Evolutionary conservation across 1,139 yeast genomes (phyloP).

Genomic region (Lodderomyces metapsilosis): DNA sequence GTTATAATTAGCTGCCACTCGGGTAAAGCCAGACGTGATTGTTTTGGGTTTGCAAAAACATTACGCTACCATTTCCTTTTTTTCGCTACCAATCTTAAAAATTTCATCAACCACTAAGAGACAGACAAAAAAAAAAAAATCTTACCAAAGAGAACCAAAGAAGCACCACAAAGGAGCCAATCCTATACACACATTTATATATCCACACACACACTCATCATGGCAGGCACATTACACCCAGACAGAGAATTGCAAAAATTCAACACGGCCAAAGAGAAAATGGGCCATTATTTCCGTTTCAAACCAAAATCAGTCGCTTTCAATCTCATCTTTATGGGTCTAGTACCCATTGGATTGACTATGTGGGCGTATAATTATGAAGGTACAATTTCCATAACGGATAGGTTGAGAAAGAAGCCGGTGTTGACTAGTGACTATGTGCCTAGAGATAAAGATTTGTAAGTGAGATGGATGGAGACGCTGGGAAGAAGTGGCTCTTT

Average conservation of each 20-base stretch:
- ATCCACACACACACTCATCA: conserved; percentile 11
- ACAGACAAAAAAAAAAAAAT: no score
- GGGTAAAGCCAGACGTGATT: background rate
- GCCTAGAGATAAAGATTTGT: conserved; percentile 49
- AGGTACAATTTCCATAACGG: conserved; percentile 33
- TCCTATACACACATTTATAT: background rate
- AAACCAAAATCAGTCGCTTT: conserved; percentile 39
- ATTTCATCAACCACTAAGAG: no score
- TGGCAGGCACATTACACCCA: conserved; percentile 49
- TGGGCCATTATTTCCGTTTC: conserved; percentile 46
- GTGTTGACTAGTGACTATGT: conserved; percentile 41
- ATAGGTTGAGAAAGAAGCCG: conserved; percentile 37
- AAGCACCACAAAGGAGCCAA: background rate
- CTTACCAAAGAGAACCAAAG: no score
- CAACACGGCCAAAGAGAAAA: conserved; percentile 43
- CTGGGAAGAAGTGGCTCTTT: no score
- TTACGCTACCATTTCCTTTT: conserved; percentile 2
- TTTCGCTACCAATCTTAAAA: no score
- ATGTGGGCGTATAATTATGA: conserved; percentile 38
- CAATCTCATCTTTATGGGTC: conserved; percentile 37
- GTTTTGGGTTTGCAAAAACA: background rate
- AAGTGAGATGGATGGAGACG: conserved; percentile 9
- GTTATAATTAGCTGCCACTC: no score
- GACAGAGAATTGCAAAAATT: conserved; percentile 45
- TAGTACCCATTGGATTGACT: conserved; percentile 38